Percentiles rank a stretch among this genome's conserved stretches.
These are phyloP conservation scores for Aspergillus carbonarius DNA, from an alignment of 2,329 filamentous ascomycete species.

Conservation along the genomic window DNA sequence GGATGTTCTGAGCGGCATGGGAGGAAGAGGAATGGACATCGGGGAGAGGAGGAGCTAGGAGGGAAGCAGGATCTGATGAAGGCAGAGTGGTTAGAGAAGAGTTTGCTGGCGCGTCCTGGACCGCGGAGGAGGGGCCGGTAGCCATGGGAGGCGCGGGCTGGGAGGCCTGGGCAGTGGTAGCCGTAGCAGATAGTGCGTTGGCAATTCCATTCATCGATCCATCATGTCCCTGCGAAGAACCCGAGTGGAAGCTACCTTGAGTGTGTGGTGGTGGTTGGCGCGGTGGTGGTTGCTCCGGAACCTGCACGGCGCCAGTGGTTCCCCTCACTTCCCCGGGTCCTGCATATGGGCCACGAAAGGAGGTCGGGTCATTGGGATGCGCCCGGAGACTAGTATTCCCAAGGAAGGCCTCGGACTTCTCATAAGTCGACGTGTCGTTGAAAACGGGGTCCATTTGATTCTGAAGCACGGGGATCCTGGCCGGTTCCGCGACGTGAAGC, in stretches of 20 bases:
- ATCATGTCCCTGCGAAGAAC: constrained; percentile 24
- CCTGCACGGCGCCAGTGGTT: constrained; percentile 16
- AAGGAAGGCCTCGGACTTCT: constrained; percentile 39
- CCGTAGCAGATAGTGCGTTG: constrained; percentile 23
- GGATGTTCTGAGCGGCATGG: constrained; percentile 28
- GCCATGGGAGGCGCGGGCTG: constrained; percentile 16
- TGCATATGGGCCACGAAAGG: constrained; percentile 16
- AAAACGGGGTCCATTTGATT: constrained; percentile 71
- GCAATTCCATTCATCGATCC: constrained; percentile 28
- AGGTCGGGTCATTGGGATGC: constrained; percentile 6
- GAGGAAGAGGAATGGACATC: constrained; percentile 24
- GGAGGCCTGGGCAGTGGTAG: constrained; percentile 18
- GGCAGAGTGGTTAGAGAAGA: constrained; percentile 25
- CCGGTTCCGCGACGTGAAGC: constrained; percentile 65
- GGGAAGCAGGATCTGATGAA: constrained; percentile 28
- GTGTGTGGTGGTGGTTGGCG: constrained; percentile 12
- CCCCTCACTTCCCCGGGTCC: constrained; percentile 13
- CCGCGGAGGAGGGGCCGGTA: constrained; percentile 13
- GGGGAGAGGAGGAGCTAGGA: constrained; percentile 23
- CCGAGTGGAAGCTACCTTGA: constrained; percentile 36
- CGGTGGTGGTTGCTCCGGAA: constrained; percentile 18
- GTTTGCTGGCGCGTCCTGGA: constrained; percentile 16
- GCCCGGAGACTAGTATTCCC: constrained; percentile 16
- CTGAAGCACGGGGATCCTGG: constrained; percentile 67
- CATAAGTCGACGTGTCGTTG: constrained; percentile 64